Conservation (phyloP, 371 early-diverging fungal genomes). For the Mucor circinelloides region DNA sequence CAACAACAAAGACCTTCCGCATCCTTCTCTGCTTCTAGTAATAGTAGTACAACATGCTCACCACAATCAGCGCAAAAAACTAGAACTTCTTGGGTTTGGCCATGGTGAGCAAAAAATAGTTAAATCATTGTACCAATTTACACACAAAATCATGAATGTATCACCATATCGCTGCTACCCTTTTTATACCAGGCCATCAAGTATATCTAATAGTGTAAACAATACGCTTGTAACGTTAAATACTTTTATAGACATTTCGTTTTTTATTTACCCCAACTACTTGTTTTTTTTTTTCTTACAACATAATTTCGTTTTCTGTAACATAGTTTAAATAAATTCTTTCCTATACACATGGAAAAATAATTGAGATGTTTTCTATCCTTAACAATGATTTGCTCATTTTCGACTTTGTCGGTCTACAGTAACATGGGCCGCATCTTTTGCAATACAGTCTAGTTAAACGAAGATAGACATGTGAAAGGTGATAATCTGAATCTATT, state of each 20-base stretch:
- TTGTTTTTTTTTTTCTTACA: background rate
- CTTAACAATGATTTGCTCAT: no score
- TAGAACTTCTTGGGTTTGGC: slow-evolving; percentile 17
- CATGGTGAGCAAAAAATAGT: background rate
- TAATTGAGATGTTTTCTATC: no score
- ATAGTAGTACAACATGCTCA: background rate
- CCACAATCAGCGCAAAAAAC: slow-evolving; percentile 9
- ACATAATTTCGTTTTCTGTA: background rate
- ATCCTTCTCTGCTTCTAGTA: background rate
- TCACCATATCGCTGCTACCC: background rate
- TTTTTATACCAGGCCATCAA: background rate
- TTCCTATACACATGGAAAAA: background rate
- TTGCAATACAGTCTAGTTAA: no score
- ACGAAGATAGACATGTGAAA: no score
- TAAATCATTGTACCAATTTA: background rate
- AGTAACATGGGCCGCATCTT: no score
- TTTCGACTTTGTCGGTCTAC: no score
- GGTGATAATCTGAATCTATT: no score
- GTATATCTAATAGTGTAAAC: background rate
- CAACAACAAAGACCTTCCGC: no score
- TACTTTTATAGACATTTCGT: slow-evolving; percentile 3
- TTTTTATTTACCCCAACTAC: background rate
- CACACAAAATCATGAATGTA: background rate
- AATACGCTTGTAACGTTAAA: background rate
- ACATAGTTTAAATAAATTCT: background rate